Conservation (phyloP, 805 yeast genomes). For the Metschnikowia orientalis region DNA sequence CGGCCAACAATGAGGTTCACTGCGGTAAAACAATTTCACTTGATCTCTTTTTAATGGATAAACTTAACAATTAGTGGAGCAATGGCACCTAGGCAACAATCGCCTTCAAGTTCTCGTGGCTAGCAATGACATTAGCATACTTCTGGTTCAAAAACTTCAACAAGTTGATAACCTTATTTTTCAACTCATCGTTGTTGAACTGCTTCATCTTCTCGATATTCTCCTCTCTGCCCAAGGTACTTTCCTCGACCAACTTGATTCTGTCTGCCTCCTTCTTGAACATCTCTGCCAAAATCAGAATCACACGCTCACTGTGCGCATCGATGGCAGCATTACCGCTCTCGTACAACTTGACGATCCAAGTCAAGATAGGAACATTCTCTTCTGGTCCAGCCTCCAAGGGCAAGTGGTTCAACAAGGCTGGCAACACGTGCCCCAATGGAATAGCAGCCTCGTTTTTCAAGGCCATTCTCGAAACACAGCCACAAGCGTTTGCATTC, state of each 20-base stretch:
- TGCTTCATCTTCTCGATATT: slow-evolving; percentile 73
- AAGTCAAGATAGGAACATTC: slow-evolving; percentile 81
- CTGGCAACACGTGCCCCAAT: slow-evolving; percentile 62
- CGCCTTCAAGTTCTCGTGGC: slow-evolving; percentile 43
- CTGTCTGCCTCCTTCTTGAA: slow-evolving; percentile 74
- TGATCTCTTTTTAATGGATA: no score
- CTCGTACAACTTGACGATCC: slow-evolving; percentile 69
- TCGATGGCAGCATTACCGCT: slow-evolving; percentile 53
- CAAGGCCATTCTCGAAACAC: slow-evolving; percentile 88
- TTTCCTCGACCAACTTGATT: slow-evolving; percentile 61
- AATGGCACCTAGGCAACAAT: slow-evolving; percentile 36
- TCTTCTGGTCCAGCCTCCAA: slow-evolving; percentile 87
- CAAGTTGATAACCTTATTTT: slow-evolving; percentile 59
- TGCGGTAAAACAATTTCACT: no score
- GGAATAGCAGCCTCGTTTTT: slow-evolving; percentile 73
- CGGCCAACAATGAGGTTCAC: no score
- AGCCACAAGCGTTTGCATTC: slow-evolving; percentile 92
- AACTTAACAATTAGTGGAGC: no score
- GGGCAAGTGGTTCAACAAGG: slow-evolving; percentile 78
- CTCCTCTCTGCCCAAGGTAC: slow-evolving; percentile 84
- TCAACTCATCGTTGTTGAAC: slow-evolving; percentile 67
- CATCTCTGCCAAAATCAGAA: slow-evolving; percentile 64
- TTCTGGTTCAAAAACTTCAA: slow-evolving; percentile 67
- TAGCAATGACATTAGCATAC: slow-evolving; percentile 58
- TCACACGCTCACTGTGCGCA: slow-evolving; percentile 54